Base-by-base conservation (phyloP, 2,329 filamentous ascomycete species). In the Geosmithia flava region DNA sequence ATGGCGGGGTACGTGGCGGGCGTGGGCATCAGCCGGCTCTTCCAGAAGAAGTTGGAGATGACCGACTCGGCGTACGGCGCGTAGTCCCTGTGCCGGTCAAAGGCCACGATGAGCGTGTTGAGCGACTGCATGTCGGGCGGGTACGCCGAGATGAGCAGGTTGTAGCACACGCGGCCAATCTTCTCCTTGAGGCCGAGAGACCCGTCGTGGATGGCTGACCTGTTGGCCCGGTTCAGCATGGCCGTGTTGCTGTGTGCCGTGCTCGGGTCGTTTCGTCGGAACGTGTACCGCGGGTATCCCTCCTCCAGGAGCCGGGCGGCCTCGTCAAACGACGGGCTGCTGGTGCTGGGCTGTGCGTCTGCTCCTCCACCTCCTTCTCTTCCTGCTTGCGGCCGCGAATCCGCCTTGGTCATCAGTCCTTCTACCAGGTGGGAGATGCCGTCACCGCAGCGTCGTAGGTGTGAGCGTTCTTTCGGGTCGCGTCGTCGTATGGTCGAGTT, bases 41-140 rank as follows among this genome's bases (percentile, higher is more conserved):
- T 54, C 41, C 68, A 53, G 42, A 76, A 61, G 47, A 78, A 74
- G 0, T 70, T 72, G 46, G 75, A 62, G 19, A 78, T 66, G 30
- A 83, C 67, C n/a, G 67, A 56, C 39, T 78, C 68, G 3, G 75
- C 71, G 17, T 83, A 30, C 20, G 15, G 27, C 6, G 41, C 63
- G 39, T 66, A 62, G 48, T 72, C 67, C 47, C 72, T 65, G 33
- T 70, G 66, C 30, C 69, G 67, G 47, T 75, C 71, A 46, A 91
- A 80, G n/a, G 77, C 76, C n/a, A 76, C 61, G 2, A 91, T 73
- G 23, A 93, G 70, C 13, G 74, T 72, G 57, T 89, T 89, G 66
- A 81, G 87, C 3, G 81, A 87, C 53, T 80, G 71, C 37, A 85
- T 73, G 52, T 78, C 78, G 0, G 85, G 83, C 0, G 80, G 75